A percentile compares a stretch with the other conserved stretches of the same genome.
Evolutionary conservation across 495 filamentous ascomycete genomes (phyloP).

Genomic region (Lepidopterella palustris): DNA sequence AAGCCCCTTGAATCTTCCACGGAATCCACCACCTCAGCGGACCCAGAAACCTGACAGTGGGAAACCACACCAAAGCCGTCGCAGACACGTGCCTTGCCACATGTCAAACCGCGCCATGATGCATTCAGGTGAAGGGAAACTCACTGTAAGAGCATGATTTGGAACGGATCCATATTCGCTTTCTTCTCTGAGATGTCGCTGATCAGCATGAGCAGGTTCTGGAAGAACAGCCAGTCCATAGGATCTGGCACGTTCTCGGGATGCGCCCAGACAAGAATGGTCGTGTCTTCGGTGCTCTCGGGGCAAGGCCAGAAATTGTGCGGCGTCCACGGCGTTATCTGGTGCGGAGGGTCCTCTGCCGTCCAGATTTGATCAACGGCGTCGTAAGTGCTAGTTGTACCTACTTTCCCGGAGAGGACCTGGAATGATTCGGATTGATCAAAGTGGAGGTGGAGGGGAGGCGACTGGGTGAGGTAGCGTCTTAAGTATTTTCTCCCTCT

Average conservation of each 20-base stretch:
- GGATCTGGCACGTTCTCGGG: constrained; percentile 1
- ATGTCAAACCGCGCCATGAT: neutral
- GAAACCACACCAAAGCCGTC: constrained; percentile 12
- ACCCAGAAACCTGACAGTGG: constrained; percentile 5
- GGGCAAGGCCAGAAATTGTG: constrained; percentile 6
- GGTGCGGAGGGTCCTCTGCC: neutral
- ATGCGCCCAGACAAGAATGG: constrained; percentile 13
- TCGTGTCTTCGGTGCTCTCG: neutral
- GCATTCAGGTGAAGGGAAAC: neutral
- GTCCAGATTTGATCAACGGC: constrained; percentile 3
- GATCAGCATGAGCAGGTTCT: constrained; percentile 5
- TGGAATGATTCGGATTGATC: constrained; percentile 11
- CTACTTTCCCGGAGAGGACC: constrained; percentile 3
- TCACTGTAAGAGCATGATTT: constrained; percentile 9
- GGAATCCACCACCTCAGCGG: constrained; percentile 17
- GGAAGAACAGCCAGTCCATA: constrained; percentile 15
- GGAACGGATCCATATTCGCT: constrained; percentile 2
- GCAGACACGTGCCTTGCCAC: constrained; percentile 1
- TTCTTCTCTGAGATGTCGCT: constrained; percentile 7
- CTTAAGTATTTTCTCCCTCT: too few relatives aligned
- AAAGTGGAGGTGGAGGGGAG: constrained; percentile 13
- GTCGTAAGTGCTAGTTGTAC: neutral
- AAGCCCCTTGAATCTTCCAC: constrained; percentile 5
- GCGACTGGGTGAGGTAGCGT: neutral
- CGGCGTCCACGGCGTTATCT: constrained; percentile 9